Conservation (phyloP, 2,329 filamentous ascomycete genomes). For the Diaporthe vaccinii region DNA sequence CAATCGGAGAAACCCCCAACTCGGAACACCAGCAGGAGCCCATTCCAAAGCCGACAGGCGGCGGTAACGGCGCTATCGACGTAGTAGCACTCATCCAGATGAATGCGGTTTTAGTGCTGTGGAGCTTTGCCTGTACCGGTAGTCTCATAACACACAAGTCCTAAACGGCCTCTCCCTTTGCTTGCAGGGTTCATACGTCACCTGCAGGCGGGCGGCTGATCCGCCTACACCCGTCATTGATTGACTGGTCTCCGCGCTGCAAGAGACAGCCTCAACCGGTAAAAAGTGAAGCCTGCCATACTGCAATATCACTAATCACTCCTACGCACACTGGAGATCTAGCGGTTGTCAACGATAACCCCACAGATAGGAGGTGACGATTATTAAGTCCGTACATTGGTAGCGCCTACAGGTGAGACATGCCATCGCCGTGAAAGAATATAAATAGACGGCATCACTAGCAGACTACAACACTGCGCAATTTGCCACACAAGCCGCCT, state of each 20-base stretch:
- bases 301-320: conserved; percentile 17
- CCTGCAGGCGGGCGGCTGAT: conserved; percentile 17
- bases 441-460: not conserved
- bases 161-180: too few relatives aligned
- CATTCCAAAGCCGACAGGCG: not conserved
- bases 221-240: conserved; percentile 22
- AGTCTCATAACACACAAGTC: not conserved
- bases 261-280: not conserved
- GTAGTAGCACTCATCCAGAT: not conserved
- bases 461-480: not conserved
- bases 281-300: not conserved
- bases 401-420: not conserved
- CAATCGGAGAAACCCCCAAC: not conserved
- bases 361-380: not conserved
- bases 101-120: not conserved
- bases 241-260: not conserved
- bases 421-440: not conserved
- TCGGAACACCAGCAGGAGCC: not conserved
- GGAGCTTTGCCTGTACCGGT: not conserved
- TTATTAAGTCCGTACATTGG: not conserved
- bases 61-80: not conserved
- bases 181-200: not conserved
- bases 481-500: not conserved
- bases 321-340: not conserved
- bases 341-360: not conserved